Evolutionary conservation across 345 rosid species (phyloP), one percentile per base, ranked within the genome.

Genomic region (Kernera saxatilis): DNA sequence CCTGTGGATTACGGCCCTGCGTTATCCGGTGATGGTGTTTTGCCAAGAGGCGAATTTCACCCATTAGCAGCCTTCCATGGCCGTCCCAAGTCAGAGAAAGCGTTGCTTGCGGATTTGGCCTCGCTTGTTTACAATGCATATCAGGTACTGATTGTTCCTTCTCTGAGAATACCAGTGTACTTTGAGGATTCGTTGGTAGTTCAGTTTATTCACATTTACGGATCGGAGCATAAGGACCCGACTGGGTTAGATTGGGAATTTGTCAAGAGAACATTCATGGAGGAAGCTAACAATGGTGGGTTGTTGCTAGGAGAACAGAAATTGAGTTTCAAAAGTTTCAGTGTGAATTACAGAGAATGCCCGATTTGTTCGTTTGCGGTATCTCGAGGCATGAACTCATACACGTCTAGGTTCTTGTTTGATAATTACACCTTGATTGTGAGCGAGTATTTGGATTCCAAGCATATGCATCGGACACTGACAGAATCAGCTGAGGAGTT

Each of bases 1-100:
- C 99, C 98, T 2, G 93, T 94, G 18, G 99, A 94, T 60, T 91
- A 94, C 9, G 99, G 99, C 5, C 99, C 99, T 23, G 89, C 84
- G 3, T 73, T 94, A 26, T 94, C 99, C 6, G 99, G 99, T 18
- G 99, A 94, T 57, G 99, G 98, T 43, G 89, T 89, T 48, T 64
- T 91, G 33, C 96, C 99, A 0, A 78, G 87, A 73, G 99, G 99
- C 14, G 98, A 94, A 64, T 94, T 91, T 71, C 99, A 94, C 48
- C 98, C 99, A 27, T 79, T 94, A 18, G 89, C 99, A 0, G 83
- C 96, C 4, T 71, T 88, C 60, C 98, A 89, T 39, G 99, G 99
- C 4, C 74, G 86, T 30, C 96, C 98, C 56, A 94, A 88, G 80
- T 91, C 97, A 0, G 84, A 88, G 8, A 94, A 91, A 80, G 91